Evolutionary conservation across 306 rosid genomes (phyloP).

Genomic region (Crataegus laevigata): DNA sequence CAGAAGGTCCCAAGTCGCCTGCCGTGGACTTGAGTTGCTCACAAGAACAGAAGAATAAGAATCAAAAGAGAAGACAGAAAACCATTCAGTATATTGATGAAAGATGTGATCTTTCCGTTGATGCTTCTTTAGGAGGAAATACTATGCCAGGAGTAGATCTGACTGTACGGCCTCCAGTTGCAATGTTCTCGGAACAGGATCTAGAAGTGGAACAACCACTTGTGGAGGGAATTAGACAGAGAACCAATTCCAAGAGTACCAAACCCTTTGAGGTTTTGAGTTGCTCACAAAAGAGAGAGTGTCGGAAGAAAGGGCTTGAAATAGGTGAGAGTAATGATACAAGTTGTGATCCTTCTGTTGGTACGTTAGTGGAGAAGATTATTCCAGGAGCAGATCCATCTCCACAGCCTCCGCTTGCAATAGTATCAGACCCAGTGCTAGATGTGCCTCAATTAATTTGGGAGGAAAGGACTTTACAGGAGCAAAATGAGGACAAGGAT

Average conservation of each 20-base stretch:
- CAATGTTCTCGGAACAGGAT: constrained; percentile 12
- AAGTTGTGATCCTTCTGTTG: neutral
- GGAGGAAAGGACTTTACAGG: neutral
- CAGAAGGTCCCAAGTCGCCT: constrained; percentile 1
- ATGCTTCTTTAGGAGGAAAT: constrained; percentile 12
- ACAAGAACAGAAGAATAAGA: neutral
- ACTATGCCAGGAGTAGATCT: constrained; percentile 9
- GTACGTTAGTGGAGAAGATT: neutral
- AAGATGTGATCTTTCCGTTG: constrained; percentile 15
- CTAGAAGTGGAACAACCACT: constrained; percentile 16
- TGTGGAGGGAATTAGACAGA: constrained; percentile 5
- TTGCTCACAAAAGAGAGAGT: neutral
- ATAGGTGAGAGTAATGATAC: neutral
- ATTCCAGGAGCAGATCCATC: neutral
- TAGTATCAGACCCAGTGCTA: neutral
- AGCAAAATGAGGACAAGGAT: neutral
- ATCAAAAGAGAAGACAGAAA: neutral
- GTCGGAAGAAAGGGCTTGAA: neutral
- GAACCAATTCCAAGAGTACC: constrained; percentile 13
- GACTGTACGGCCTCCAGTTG: constrained; percentile 15
- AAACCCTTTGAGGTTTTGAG: neutral
- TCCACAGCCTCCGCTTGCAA: neutral
- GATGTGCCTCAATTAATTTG: neutral
- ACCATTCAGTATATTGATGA: neutral
- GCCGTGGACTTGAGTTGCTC: neutral